Evolutionary conservation across 1,284 basidiomycete species (phyloP), one percentile per base, ranked within the genome.

Genomic region (Cutaneotrichosporon cutaneum): DNA sequence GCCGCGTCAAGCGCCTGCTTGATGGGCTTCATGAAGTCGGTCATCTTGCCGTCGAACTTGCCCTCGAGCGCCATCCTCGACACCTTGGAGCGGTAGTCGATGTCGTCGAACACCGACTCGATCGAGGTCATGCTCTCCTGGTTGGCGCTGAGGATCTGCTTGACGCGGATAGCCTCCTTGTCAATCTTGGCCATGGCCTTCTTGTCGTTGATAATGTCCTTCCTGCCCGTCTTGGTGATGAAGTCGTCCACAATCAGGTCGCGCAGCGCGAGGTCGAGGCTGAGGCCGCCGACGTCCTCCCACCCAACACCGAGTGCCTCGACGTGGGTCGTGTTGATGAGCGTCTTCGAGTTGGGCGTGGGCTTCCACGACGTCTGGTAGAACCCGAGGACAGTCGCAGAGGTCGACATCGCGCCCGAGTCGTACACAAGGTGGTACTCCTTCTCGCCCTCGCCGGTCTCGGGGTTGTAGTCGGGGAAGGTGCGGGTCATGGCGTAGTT

Each of bases 401-500:
- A 86, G 32, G 92, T 90, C 0, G 90, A 86, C 3, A 90, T 88
- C 2, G 94, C 90, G 42, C 96, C 95, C 1, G 92, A 90, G 73
- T 99, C 96, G 79, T 91, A 98, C 66, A 99, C 89, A 68, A 99
- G 80, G 75, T 99, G 94, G 76, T 88, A 86, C 77, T 96, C 94
- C 21, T 87, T 87, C 9, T 82, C 72, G 13, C 75, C 74, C 45
- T 67, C 62, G 4, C 74, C 73, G 13, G 71, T 74, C 22, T 61
- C 69, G 9, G 65, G 64, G 58, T 78, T 64, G 62, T 62, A 74
- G 22, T 68, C 65, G 1, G 88, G 81, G 82, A 99, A 99, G 0
- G 85, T 85, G 39, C 94, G 86, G 2, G 92, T 93, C 90, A 98
- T 96, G 42, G 94, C 95, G 73, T 92, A 99, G 82, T 96, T 96